These are phyloP conservation scores for Bauhinia variegata DNA, from an alignment of 306 rosid species.

Conservation along the genomic window DNA sequence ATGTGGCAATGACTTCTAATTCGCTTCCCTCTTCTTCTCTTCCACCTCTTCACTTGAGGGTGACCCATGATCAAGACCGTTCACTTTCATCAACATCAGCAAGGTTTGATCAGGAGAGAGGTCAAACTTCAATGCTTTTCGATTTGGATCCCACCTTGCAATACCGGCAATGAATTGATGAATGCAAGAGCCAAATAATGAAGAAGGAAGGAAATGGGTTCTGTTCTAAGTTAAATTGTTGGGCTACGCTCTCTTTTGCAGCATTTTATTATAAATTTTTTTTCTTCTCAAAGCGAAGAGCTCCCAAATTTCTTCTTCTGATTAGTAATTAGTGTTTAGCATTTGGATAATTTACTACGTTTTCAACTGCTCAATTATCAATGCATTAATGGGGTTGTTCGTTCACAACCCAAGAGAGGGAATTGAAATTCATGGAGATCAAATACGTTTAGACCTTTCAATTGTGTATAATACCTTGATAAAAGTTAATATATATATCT, in stretches of 20 bases:
- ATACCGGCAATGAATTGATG: slow-evolving; percentile 37
- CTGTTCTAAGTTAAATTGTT: slow-evolving; percentile 16
- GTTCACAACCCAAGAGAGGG: slow-evolving; percentile 35
- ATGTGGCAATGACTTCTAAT: slow-evolving; percentile 33
- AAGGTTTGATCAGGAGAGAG: slow-evolving; percentile 52
- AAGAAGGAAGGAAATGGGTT: slow-evolving; percentile 29
- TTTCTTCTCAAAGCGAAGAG: slow-evolving; percentile 26
- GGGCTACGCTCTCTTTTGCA: slow-evolving; percentile 40
- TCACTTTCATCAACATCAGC: slow-evolving; percentile 42
- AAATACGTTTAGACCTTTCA: slow-evolving; percentile 40
- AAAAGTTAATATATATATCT: too few species aligned
- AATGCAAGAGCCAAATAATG: slow-evolving; percentile 37
- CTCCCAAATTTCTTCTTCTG: slow-evolving; percentile 24
- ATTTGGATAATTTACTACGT: slow-evolving; percentile 32
- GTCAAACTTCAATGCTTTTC: slow-evolving; percentile 54
- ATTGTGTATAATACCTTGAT: slow-evolving; percentile 51
- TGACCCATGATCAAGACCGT: slow-evolving; percentile 41
- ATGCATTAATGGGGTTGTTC: slow-evolving; percentile 40
- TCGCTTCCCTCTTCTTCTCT: slow-evolving; percentile 34
- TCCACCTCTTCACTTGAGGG: slow-evolving; percentile 45
- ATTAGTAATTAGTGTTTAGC: slow-evolving; percentile 34
- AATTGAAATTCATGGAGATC: slow-evolving; percentile 25
- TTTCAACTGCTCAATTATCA: slow-evolving; percentile 32
- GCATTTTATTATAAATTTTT: slow-evolving; percentile 32
- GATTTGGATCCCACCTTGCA: slow-evolving; percentile 69